phyloP scores from a whole-genome alignment of 2,329 filamentous ascomycete species.

The Aureobasidium sp. region DNA sequence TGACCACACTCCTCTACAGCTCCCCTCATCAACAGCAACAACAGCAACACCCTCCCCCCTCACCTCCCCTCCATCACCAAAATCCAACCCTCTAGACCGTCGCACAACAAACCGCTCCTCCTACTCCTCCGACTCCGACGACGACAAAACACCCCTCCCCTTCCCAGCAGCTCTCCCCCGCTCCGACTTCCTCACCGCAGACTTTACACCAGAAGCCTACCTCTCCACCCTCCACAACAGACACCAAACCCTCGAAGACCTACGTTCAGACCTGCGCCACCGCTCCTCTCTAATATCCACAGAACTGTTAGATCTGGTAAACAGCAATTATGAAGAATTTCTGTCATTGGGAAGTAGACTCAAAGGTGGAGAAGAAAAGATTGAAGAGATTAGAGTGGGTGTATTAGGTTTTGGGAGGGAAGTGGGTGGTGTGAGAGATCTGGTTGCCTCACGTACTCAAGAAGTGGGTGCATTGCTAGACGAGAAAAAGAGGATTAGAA shows the following conservation, averaged over 20 bases:
- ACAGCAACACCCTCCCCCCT: constrained; percentile 14
- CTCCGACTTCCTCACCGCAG: constrained; percentile 65
- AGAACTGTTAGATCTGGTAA: constrained; percentile 89
- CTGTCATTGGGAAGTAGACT: constrained; percentile 73
- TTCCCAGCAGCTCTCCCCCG: constrained; percentile 85
- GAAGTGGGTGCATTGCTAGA: constrained; percentile 52
- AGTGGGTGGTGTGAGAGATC: constrained; percentile 61
- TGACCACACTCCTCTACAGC: neutral
- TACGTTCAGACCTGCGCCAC: constrained; percentile 76
- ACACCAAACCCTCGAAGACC: constrained; percentile 91
- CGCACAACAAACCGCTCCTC: constrained; percentile 34
- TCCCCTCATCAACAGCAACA: constrained; percentile 13
- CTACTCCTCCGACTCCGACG: constrained; percentile 27
- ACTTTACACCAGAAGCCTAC: constrained; percentile 74
- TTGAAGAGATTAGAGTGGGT: constrained; percentile 82
- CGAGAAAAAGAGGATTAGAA: constrained; percentile 57
- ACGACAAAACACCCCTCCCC: constrained; percentile 59
- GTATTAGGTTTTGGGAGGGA: constrained; percentile 78
- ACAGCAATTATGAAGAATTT: constrained; percentile 90
- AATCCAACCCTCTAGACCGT: constrained; percentile 19
- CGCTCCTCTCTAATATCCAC: constrained; percentile 70
- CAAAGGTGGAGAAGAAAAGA: constrained; percentile 78
- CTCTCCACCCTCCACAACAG: constrained; percentile 75
- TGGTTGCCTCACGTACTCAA: constrained; percentile 53
- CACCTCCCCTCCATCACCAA: constrained; percentile 12